Evolutionary conservation across 306 rosid species (phyloP), one percentile per base, ranked within the genome.

Genomic region (Sphenostylis stenocarpa): DNA sequence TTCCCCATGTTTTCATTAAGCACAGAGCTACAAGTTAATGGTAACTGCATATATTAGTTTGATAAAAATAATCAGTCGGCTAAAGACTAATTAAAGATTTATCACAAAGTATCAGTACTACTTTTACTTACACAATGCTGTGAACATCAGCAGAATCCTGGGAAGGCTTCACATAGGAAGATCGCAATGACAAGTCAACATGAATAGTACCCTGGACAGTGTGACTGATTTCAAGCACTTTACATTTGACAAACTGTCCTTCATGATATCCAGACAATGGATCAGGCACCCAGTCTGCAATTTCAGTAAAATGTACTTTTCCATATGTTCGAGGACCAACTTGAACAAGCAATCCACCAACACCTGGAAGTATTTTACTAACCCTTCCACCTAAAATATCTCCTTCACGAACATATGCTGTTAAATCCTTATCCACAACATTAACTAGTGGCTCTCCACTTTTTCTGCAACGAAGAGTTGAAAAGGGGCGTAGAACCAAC

Each of bases 181-280:
- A 80, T n/a, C 87, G 67, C 43, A 95, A 82, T 38, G 99, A 92
- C 80, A 95, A 84, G 73, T 95, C 97, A 81, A 92, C 72, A 67
- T 92, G 97, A 69, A 80, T 60, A 68, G 91, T 89, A 29, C 94
- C 93, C 79, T 73, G 75, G 57, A 72, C 83, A 74, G 91, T 75
- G 70, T 55, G 80, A 73, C 51, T 79, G 72, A 87, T 67, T 87
- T 92, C 96, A 43, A 92, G 90, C 65, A 90, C 93, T 85, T 77
- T 83, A 84, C 96, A 92, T 85, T 85, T 90, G 79, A 95, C 87
- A 88, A 90, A 92, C 84, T 92, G 92, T 43, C 97, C 93, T 77
- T 90, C 96, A 21, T 81, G 83, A 87, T 84, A 95, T 83, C 91
- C 96, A 62, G 89, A 83, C 85, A 92, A 83, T 0, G 99, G 99